Evolutionary conservation across 495 filamentous ascomycete species (phyloP).

Genomic region (Aeminium ludgeri): DNA sequence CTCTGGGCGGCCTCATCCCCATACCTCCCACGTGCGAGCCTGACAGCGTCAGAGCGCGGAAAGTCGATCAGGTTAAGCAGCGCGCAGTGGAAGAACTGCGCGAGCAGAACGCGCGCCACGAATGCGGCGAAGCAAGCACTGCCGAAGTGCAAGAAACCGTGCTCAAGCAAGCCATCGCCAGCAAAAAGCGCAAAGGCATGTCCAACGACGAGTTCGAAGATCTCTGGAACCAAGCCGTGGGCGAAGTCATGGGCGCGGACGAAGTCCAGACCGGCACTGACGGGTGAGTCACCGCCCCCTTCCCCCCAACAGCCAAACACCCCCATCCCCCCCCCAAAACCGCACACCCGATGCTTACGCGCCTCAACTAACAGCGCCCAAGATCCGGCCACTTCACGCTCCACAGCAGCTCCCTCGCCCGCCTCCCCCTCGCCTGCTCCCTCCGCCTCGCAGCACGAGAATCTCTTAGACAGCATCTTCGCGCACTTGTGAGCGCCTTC

Average conservation of each 20-base stretch:
- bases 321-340: slow-evolving; percentile 6
- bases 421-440: slow-evolving; percentile 73
- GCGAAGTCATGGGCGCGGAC: slow-evolving; percentile 64
- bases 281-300: slow-evolving; percentile 60
- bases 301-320: not conserved
- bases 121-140: slow-evolving; percentile 59
- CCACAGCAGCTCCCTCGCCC: slow-evolving; percentile 65
- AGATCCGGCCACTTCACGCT: slow-evolving; percentile 46
- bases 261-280: slow-evolving; percentile 56
- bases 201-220: slow-evolving; percentile 80
- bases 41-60: slow-evolving; percentile 78
- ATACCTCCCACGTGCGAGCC: slow-evolving; percentile 87
- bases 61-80: slow-evolving; percentile 73
- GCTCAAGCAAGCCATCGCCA: slow-evolving; percentile 54
- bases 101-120: slow-evolving; percentile 69
- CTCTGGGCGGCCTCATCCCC: slow-evolving; percentile 64
- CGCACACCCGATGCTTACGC: slow-evolving; percentile 18
- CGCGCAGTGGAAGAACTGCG: slow-evolving; percentile 75
- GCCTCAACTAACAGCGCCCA: slow-evolving; percentile 56
- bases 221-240: slow-evolving; percentile 71
- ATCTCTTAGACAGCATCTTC: slow-evolving; percentile 88
- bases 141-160: slow-evolving; percentile 57
- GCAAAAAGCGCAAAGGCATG: slow-evolving; percentile 63
- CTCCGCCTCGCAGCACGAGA: slow-evolving; percentile 76
- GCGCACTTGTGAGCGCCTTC: slow-evolving; percentile 60